A percentile compares a stretch with the other conserved stretches of the same genome.
phyloP scores from a whole-genome alignment of 2,329 filamentous ascomycete species.

The Fusarium concolor region DNA sequence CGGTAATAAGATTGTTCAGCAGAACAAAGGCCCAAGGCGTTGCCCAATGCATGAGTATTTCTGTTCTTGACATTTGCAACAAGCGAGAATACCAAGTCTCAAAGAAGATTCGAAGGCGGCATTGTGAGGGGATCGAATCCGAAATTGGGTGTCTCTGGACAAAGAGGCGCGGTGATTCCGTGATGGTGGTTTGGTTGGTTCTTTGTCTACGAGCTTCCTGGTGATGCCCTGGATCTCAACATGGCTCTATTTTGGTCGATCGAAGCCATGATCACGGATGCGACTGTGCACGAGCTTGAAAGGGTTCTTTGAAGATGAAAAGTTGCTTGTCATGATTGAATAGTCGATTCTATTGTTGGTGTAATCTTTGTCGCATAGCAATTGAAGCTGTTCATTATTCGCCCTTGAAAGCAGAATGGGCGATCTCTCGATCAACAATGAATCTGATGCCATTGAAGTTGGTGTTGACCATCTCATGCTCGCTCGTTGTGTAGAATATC shows the following conservation, averaged over 20 bases:
- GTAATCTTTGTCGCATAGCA: constrained; percentile 29
- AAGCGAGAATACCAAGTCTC: background rate
- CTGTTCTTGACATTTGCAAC: constrained; percentile 3
- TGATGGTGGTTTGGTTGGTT: constrained; percentile 14
- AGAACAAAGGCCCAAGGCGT: constrained; percentile 34
- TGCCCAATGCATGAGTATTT: background rate
- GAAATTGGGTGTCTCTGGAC: constrained; percentile 16
- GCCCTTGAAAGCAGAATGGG: background rate
- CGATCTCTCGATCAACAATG: constrained; percentile 1
- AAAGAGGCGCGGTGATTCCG: constrained; percentile 25
- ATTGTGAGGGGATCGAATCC: constrained; percentile 30
- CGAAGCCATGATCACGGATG: background rate
- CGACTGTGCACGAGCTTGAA: constrained; percentile 5
- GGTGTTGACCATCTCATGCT: too few relatives aligned
- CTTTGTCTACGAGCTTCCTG: constrained; percentile 35
- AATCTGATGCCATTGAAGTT: constrained; percentile 14
- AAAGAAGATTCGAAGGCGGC: constrained; percentile 12
- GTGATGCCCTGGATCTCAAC: background rate
- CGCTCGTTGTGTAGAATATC: background rate
- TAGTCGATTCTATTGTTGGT: constrained; percentile 31
- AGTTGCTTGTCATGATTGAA: constrained; percentile 13
- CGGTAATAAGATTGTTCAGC: constrained; percentile 40
- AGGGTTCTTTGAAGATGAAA: constrained; percentile 28
- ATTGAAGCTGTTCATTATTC: background rate
- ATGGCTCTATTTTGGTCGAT: constrained; percentile 23